Conservation (phyloP, 2,329 filamentous ascomycete genomes). For the Cercospora canescens region DNA sequence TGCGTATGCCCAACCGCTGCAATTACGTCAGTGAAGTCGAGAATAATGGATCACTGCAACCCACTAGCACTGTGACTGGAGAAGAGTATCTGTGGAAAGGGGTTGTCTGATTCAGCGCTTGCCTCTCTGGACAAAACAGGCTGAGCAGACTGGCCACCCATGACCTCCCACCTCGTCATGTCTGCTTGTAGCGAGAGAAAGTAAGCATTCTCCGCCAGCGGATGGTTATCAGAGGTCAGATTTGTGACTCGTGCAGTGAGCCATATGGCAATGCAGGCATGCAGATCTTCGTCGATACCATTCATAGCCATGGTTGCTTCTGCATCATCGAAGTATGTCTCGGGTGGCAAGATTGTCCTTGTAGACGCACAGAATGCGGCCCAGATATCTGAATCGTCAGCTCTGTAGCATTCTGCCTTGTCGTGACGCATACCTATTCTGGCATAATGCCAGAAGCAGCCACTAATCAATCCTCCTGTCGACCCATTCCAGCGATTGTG, state of each 20-base stretch:
- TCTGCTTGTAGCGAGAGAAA: constrained; percentile 10
- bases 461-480: constrained; percentile 16
- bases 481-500: constrained; percentile 21
- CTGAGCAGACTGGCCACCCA: constrained; percentile 11
- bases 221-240: constrained; percentile 7
- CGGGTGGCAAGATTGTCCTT: constrained; percentile 12
- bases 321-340: constrained; percentile 18
- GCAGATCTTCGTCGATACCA: constrained; percentile 15
- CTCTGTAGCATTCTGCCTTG: background rate
- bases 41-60: background rate
- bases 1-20: constrained; percentile 15
- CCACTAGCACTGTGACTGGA: constrained; percentile 18
- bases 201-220: constrained; percentile 7
- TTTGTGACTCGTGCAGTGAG: constrained; percentile 16
- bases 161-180: constrained; percentile 15
- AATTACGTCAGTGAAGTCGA: background rate
- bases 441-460: constrained; percentile 20
- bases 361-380: constrained; percentile 17
- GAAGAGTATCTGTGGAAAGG: constrained; percentile 17
- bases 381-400: constrained; percentile 15
- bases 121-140: constrained; percentile 10
- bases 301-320: constrained; percentile 5
- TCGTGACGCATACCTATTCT: constrained; percentile 4
- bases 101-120: constrained; percentile 13
- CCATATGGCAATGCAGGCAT: constrained; percentile 19